Base-by-base conservation (phyloP, 1,284 basidiomycete species). In the Microbotryum silenes-acaulis region DNA sequence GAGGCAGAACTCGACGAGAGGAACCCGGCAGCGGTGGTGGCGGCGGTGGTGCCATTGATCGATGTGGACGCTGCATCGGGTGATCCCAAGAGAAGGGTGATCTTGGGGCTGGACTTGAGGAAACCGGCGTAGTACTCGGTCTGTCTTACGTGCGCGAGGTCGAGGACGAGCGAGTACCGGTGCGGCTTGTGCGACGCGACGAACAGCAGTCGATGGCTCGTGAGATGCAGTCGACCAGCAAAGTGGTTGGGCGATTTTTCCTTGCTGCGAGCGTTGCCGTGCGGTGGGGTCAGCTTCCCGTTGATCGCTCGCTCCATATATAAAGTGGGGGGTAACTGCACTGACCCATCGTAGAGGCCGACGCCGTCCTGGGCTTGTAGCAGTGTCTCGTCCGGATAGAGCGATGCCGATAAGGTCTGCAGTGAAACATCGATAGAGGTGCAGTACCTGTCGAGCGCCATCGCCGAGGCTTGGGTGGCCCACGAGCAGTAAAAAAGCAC, bases 51-150 rank as follows among this genome's bases (percentile, higher is more conserved):
- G 56, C n/a, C 20, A 23, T 46, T 45, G 31, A 9, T n/a, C 3
- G 42, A 25, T 10, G 60, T 29, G 56, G 20, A 4, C 23, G 56
- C 27, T 6, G 48, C 7, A 25, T 12, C 29, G 6, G 25, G 21
- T 4, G 5, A 20, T 8, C 74, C 74, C 33, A 93, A 79, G 65
- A 85, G 80, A 2, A 97, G 77, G 0, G 91, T 93, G 64, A 96
- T 82, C 77, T 98, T 98, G 5, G 94, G 73, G 0, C 87, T 91
- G 25, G 89, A 92, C 60, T 84, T 88, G 78, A 97, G 87, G 64
- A 98, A 85, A 4, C 94, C 93, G 3, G 86, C 85, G 74, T 96
- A 97, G 76, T 89, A 83, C 69, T 97, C 91, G 4, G 91, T 94
- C 71, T 87, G 86, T 2, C 79, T 78, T 57, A 97, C 80, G 63